These are phyloP conservation scores for Rubia peregrina DNA, from an alignment of 305 asterid species.

Conservation along the genomic window DNA sequence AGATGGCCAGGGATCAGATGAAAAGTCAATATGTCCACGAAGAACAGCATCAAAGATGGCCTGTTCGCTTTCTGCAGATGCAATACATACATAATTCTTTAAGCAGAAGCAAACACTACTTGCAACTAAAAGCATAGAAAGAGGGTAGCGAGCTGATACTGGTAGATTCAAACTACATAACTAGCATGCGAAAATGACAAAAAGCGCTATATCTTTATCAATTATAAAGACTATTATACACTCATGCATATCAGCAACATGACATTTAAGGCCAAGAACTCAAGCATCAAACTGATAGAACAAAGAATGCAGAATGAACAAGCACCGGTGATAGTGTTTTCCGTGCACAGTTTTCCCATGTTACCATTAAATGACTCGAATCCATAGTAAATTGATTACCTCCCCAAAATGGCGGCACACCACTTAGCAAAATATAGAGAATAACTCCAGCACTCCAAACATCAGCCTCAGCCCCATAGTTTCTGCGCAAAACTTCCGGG, in stretches of 20 bases:
- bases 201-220: background rate
- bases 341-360: background rate
- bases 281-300: background rate
- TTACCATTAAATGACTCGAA: background rate
- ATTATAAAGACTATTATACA: background rate
- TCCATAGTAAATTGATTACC: conserved; percentile 33
- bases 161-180: background rate
- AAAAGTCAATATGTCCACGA: conserved; percentile 81
- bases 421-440: conserved; percentile 71
- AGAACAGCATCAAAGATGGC: conserved; percentile 65
- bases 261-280: background rate
- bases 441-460: conserved; percentile 96
- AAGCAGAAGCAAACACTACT: background rate
- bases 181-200: background rate
- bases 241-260: background rate
- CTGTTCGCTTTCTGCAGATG: conserved; percentile 67
- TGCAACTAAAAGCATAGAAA: background rate
- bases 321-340: background rate
- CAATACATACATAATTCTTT: conserved; percentile 11
- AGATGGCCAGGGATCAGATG: conserved; percentile 88
- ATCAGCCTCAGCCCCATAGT: conserved; percentile 83
- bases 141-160: background rate
- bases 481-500: conserved; percentile 81
- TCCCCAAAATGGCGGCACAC: conserved; percentile 97
- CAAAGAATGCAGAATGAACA: conserved; percentile 8